Conservation (phyloP, 257 asterid species). For the Plectranthus barbatus region DNA sequence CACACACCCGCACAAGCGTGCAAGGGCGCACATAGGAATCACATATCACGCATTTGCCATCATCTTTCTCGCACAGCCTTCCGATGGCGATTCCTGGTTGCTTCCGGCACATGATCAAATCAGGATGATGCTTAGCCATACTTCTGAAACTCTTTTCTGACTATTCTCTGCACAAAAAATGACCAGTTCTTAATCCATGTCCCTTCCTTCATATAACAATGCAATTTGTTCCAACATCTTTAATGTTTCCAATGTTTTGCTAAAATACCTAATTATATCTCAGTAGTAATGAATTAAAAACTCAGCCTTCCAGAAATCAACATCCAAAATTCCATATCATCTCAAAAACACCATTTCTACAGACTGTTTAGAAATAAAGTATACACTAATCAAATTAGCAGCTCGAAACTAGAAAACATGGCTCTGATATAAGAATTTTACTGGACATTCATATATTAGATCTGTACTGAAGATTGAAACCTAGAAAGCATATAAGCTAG, state of each 20-base stretch:
- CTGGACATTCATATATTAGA: not conserved
- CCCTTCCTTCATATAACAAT: not conserved
- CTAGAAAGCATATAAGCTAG: not conserved
- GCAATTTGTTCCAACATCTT: not conserved
- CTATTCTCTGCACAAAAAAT: slow-evolving; percentile 7
- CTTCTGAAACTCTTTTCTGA: slow-evolving; percentile 16
- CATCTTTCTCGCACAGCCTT: slow-evolving; percentile 84
- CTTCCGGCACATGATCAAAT: slow-evolving; percentile 84
- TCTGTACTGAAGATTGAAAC: not conserved
- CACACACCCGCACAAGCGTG: slow-evolving; percentile 79
- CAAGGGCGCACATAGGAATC: slow-evolving; percentile 94
- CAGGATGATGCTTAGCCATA: slow-evolving; percentile 94
- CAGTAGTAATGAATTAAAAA: not conserved
- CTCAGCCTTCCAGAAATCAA: not conserved
- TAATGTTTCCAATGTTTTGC: not conserved
- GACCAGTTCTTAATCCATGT: not conserved
- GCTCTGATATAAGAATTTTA: not conserved
- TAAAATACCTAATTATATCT: not conserved
- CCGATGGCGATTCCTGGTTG: slow-evolving; percentile 95
- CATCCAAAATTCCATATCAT: too few species aligned
- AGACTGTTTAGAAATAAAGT: not conserved
- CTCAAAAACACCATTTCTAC: not conserved
- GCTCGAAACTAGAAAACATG: not conserved
- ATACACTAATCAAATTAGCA: not conserved
- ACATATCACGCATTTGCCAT: slow-evolving; percentile 83